These are phyloP conservation scores for Lactuca sativa DNA, from an alignment of 129 eudicot genomes.

Conservation along the genomic window DNA sequence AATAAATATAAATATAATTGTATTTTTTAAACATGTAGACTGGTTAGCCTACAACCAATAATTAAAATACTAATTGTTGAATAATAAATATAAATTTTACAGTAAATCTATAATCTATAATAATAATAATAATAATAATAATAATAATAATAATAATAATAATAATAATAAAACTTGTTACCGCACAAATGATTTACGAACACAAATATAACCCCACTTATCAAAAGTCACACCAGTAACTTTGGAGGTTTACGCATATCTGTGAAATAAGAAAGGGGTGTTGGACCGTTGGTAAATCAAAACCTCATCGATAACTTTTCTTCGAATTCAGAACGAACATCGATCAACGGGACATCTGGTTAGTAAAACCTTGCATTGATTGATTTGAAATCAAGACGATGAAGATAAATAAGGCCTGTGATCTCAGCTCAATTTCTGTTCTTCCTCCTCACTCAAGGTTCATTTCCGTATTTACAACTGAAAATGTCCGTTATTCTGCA, in stretches of 20 bases:
- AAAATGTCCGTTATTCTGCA: not conserved
- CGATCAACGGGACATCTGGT: constrained; percentile 22
- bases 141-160: too few relatives aligned
- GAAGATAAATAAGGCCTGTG: constrained; percentile 69
- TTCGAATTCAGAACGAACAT: constrained; percentile 16
- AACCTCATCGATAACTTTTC: constrained; percentile 15
- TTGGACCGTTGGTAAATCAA: not conserved
- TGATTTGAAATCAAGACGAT: constrained; percentile 36
- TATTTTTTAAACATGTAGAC: too few relatives aligned
- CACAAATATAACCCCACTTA: too few relatives aligned
- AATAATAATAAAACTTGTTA: too few relatives aligned
- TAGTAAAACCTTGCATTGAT: constrained; percentile 5
- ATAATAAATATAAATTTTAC: too few relatives aligned
- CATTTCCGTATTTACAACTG: constrained; percentile 11
- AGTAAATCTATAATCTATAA: too few relatives aligned
- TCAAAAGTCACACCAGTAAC: too few relatives aligned
- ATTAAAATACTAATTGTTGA: too few relatives aligned
- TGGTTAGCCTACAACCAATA: too few relatives aligned
- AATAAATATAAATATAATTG: too few relatives aligned
- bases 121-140: too few relatives aligned
- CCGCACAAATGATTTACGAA: too few relatives aligned
- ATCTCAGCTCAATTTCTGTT: constrained; percentile 63
- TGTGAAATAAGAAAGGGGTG: not conserved
- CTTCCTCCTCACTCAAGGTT: constrained; percentile 68
- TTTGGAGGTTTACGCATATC: not conserved